Base-by-base conservation (phyloP, 148 eudicot species). In the Mesembryanthemum crystallinum region DNA sequence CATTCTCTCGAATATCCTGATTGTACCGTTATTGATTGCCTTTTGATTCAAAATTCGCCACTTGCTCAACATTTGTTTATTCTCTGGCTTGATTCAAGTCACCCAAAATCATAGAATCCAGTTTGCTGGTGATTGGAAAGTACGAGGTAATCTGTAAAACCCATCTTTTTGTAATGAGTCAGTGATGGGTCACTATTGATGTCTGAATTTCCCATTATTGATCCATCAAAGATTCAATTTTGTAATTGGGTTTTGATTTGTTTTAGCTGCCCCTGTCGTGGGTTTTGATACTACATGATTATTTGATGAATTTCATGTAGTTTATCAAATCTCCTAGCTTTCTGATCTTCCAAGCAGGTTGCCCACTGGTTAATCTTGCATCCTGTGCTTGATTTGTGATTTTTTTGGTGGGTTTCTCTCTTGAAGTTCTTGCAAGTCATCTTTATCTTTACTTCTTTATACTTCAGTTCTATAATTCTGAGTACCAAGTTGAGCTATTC, bases 321-420 rank as follows among this genome's bases (percentile, higher is more conserved):
- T 67, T 24, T 23, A 7, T 69, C 1, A 20, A 35, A 35, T 29
- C 3, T 3, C 29, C 14, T 35, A 24, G 7, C 3, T 21, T 0
- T n/a, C 27, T 10, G 29, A 37, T 39, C 24, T 51, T 13, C 7
- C 7, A 21, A 6, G 60, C 30, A 21, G 30, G 37, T 42, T 63
- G 5, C 42, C 23, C 57, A 60, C 9, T 29, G 49, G 55, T 24
- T 14, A 20, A 57, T 2, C 14, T 68, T 67, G 55, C 29, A 29
- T 65, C 15, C 30, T 54, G 54, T 27, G 52, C 58, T 78, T 57
- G 51, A 28, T 67, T 55, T 57, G 58, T 30, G 8, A 21, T 60
- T 63, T 23, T 27, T 54, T 64, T 47, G 5, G 7, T 57, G 61
- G 27, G 25, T 57, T 54, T 17, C 21, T 57, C 27, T 57, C 27